A percentile compares a stretch with the other conserved stretches of the same genome.
Conservation (phyloP, 768 basidiomycete genomes). For the Omphalotus guepiniiformis region DNA sequence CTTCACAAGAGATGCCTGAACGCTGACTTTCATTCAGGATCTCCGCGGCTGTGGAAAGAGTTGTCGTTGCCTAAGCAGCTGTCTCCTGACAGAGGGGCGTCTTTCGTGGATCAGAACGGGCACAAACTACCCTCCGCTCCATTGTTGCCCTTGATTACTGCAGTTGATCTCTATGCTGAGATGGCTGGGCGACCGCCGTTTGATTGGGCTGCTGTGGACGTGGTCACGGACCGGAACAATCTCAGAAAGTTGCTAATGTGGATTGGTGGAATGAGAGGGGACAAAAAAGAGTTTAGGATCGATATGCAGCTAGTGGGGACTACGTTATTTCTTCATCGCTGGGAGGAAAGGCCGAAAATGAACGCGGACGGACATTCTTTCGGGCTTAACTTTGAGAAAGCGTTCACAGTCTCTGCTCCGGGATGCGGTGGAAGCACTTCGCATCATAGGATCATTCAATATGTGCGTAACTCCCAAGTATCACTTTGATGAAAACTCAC, state of each 20-base stretch:
- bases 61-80: conserved; percentile 31
- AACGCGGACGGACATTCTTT: conserved; percentile 37
- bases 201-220: conserved; percentile 36
- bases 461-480: conserved; percentile 39
- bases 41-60: conserved; percentile 43
- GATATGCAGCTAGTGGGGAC: conserved; percentile 60
- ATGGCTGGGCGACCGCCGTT: conserved; percentile 14
- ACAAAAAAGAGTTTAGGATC: conserved; percentile 54
- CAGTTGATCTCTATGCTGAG: conserved; percentile 32
- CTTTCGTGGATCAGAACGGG: conserved; percentile 40
- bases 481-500: neutral
- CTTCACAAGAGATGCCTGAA: too few species aligned
- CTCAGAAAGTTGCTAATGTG: conserved; percentile 51
- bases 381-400: conserved; percentile 60
- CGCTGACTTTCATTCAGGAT: conserved; percentile 27
- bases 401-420: conserved; percentile 39
- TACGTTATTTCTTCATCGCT: conserved; percentile 57
- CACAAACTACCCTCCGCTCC: conserved; percentile 28
- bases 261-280: conserved; percentile 22
- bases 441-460: conserved; percentile 60
- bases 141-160: conserved; percentile 44
- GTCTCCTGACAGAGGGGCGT: conserved; percentile 30
- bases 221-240: conserved; percentile 50
- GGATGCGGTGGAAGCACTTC: conserved; percentile 49
- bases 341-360: conserved; percentile 37